Evolutionary conservation across 768 basidiomycete species (phyloP), one percentile per base, ranked within the genome.

Genomic region (Boletus subcaerulescens): DNA sequence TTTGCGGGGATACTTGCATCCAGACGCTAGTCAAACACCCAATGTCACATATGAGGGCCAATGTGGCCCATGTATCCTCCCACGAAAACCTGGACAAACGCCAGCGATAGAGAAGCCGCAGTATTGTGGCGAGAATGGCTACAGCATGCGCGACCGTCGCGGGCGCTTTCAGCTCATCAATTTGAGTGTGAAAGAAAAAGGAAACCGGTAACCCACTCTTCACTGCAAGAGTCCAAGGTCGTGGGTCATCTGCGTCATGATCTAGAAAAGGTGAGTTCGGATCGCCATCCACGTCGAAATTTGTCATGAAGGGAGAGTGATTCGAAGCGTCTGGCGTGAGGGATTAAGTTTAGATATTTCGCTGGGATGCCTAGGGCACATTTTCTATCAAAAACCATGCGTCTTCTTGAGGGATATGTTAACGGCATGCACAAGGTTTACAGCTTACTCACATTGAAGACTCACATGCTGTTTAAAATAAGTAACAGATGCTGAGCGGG

Each of bases 41-140:
- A 8, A 66, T 43, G 36, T 62, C 66, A 38, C 44, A 61, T 44
- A 63, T 15, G 33, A 68, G 66, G 8, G 67, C 66, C 33, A 60
- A 9, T 2, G 52, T 46, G 6, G 67, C 67, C 67, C 67, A 70
- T 32, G 55, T 40, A 33, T 68, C 67, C 22, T 68, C 67, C 67
- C 67, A 70, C 55, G 61, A 59, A 52, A 66, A 61, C 24, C 26
- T 59, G 15, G 53, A 50, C 26, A 59, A 47, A 39, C 33, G 40
- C 49, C 55, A 64, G 40, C 68, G 68, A 41, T 70, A 59, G 15
- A 53, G 20, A 8, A 68, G 53, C 41, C 67, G 58, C 24, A 60
- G 52, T 4, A 40, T 26, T 7, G 67, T 68, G 14, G 44, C n/a
- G 15, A 57, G 31, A 14, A 70, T 68, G 22, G 58, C 63, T 4